Percentiles rank a stretch among this genome's conserved stretches.
phyloP scores from a whole-genome alignment of 2,329 filamentous ascomycete species.

The Alternaria postmessia region DNA sequence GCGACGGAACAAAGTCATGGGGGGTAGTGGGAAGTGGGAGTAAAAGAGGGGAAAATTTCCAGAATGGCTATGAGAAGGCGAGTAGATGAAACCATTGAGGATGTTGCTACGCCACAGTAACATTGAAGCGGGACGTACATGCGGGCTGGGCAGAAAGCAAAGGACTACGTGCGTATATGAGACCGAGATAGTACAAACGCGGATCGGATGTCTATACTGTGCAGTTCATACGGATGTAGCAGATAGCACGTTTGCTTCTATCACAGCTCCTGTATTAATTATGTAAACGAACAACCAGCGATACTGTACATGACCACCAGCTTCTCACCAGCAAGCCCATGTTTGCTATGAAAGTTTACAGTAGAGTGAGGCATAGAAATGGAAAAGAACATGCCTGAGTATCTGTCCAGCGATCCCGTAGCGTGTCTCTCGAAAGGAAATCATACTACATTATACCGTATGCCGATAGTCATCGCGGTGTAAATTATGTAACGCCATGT shows the following conservation, averaged over 20 bases:
- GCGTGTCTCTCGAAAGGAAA: slow-evolving; percentile 12
- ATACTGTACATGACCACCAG: slow-evolving; percentile 34
- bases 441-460: slow-evolving; percentile 26
- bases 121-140: background rate
- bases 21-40: slow-evolving; percentile 28
- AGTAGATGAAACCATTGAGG: background rate
- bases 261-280: slow-evolving; percentile 24
- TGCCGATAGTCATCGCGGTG: slow-evolving; percentile 28
- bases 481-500: slow-evolving; percentile 16
- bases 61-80: background rate
- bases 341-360: slow-evolving; percentile 24
- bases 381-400: slow-evolving; percentile 19
- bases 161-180: background rate
- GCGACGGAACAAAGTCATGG: slow-evolving; percentile 30
- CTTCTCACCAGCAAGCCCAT: slow-evolving; percentile 25
- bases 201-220: background rate
- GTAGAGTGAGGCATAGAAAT: slow-evolving; percentile 22
- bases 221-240: background rate
- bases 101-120: background rate
- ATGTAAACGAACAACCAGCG: slow-evolving; percentile 16
- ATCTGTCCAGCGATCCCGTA: slow-evolving; percentile 18
- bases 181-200: background rate
- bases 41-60: background rate
- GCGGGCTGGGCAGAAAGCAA: background rate
- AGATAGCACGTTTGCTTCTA: slow-evolving; percentile 14